Evolutionary conservation across 2,329 filamentous ascomycete species (phyloP), one percentile per base, ranked within the genome.

Genomic region (Sphaerulina musiva): DNA sequence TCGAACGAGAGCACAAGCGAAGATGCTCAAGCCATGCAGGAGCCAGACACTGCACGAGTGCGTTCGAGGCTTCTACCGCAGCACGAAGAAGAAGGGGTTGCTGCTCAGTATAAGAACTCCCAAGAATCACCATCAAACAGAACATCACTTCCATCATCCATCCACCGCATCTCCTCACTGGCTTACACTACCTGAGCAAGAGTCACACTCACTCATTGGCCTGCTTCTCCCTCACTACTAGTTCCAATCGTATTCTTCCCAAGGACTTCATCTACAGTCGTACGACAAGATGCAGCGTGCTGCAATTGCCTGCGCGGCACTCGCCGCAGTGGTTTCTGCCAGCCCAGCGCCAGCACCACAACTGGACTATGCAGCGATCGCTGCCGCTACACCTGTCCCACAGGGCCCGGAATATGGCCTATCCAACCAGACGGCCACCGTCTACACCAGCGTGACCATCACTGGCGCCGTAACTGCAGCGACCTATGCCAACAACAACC

Each of bases 361-460:
- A 31, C 53, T 61, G 11, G 56, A 62, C 32, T 53, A 63, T 34
- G 56, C 50, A 23, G 44, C 41, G 23, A 53, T 64, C 10, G 48
- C 52, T 14, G 54, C 57, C 44, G 62, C 60, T 29, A 59, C 60
- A 6, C 57, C 51, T n/a, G 54, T 62, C 2, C 44, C 62, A n/a
- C 53, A 47, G 14, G 62, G 60, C 6, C 60, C 60, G 14, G 46
- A 47, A 11, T 45, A 54, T 23, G 51, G 34, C 17, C 50, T 20
- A 20, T 20, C 55, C 23, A 58, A 53, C 12, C 42, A 61, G 41
- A 62, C 56, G 12, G 60, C 60, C 4, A 54, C 55, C 20, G 44
- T 62, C 1, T 41, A 52, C 48, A 63, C 62, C 51, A 58, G 48
- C 41, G 54, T 63, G 42, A 48, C 57, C 26, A 59, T 59, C 43